Conservation (phyloP, 202 grass and related monocot genomes). For the Panicum hallii region DNA sequence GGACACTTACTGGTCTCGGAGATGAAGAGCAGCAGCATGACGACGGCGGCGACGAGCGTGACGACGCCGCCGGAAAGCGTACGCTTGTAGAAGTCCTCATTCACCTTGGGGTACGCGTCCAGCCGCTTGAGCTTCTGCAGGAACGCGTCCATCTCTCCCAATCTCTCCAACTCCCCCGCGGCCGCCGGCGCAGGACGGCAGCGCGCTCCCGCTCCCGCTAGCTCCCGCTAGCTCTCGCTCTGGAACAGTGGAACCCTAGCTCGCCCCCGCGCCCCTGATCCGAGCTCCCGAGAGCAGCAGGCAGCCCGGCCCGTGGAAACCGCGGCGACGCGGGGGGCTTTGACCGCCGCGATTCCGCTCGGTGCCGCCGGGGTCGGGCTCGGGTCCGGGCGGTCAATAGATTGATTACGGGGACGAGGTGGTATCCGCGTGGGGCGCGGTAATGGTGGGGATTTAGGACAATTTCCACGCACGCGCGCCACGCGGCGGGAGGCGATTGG, state of each 20-base stretch:
- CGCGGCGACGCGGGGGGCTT: constrained; percentile 23
- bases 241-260: constrained; percentile 12
- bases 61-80: constrained; percentile 89
- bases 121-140: constrained; percentile 76
- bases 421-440: not conserved
- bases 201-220: not conserved
- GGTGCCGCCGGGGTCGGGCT: constrained; percentile 44
- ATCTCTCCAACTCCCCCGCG: not conserved
- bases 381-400: constrained; percentile 19
- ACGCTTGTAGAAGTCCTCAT: constrained; percentile 94
- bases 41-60: constrained; percentile 68
- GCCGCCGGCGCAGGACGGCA: constrained; percentile 2
- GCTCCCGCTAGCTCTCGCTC: not conserved
- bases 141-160: constrained; percentile 47
- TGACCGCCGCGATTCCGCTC: constrained; percentile 39
- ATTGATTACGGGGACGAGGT: constrained; percentile 43
- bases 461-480: constrained; percentile 17
- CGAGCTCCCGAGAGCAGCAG: constrained; percentile 7
- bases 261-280: constrained; percentile 30
- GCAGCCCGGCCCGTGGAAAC: not conserved
- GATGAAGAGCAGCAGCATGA: constrained; percentile 86
- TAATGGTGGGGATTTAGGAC: constrained; percentile 33
- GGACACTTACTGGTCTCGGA: constrained; percentile 78
- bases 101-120: constrained; percentile 90
- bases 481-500: constrained; percentile 32